Base-by-base conservation (phyloP, 495 filamentous ascomycete genomes). In the Aspergillus avenaceus region DNA sequence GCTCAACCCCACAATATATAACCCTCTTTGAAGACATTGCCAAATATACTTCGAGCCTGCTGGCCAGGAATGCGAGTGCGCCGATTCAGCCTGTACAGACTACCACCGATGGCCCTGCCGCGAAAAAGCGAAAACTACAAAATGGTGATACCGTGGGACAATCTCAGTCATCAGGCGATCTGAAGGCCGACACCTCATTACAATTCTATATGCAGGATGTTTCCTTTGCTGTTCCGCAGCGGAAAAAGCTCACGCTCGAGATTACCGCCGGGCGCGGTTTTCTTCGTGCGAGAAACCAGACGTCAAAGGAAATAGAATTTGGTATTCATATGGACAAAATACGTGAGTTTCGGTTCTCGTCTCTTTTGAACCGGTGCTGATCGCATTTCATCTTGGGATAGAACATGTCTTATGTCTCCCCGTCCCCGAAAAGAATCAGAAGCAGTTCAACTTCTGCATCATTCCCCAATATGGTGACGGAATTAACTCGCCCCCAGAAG, bases 201-300 rank as follows among this genome's bases (percentile, higher is more conserved):
- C 64, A 65, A 47, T 75, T 71, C 53, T 82, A 84, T 50, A 75
- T 90, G 37, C 79, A 82, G 52, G 86, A 91, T 51, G 77, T 91
- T 11, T 89, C 86, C 1, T 79, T 90, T 28, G 76, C 82, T 3
- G 78, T 87, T n/a, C 93, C 93, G 13, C 86, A 88, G 70, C 78
- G 93, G 53, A 98, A 97, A 73, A 98, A 97, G 73, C 84, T 92
- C 59, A 86, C 80, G 34, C 71, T 97, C 24, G 85, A 88, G 67
- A 74, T 97, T 21, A 66, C 65, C 14, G 65, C 67, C 72, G 81
- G 61, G 56, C 74, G 56, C 69, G 71, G 56, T 9, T 84, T 82
- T 45, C 62, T 97, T 34, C 84, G 85, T 47, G 88, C 86, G 8
- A 75, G 82, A 18, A 83, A 83, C 40, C 74, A 85, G 7, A 67